Evolutionary conservation across 495 filamentous ascomycete genomes (phyloP).

Genomic region (Hyaloscypha variabilis): DNA sequence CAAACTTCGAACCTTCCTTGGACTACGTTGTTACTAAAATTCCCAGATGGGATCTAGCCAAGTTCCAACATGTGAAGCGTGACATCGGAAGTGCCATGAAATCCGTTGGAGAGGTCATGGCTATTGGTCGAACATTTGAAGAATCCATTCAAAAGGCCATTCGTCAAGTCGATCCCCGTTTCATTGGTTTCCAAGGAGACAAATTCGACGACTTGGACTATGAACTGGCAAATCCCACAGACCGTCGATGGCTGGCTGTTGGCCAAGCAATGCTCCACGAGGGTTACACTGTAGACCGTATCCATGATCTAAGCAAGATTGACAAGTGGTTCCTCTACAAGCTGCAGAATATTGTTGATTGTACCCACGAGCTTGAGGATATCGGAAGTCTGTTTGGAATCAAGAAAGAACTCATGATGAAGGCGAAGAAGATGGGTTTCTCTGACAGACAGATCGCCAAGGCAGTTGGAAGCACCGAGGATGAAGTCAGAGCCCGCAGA

Average conservation of each 20-base stretch:
- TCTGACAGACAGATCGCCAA: conserved; percentile 93
- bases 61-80: conserved; percentile 98
- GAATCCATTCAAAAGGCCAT: conserved; percentile 99
- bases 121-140: conserved; percentile 96
- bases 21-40: conserved; percentile 99
- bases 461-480: conserved; percentile 83
- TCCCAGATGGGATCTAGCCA: conserved; percentile 93
- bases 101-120: conserved; percentile 98
- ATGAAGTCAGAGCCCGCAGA: conserved; percentile 83
- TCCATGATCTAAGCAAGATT: conserved; percentile 95
- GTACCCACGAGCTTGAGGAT: conserved; percentile 81
- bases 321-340: conserved; percentile 98
- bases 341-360: conserved; percentile 93
- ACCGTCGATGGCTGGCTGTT: conserved; percentile 95
- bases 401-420: conserved; percentile 82
- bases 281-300: conserved; percentile 84
- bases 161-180: conserved; percentile 91
- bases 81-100: conserved; percentile 98
- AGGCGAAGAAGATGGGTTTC: conserved; percentile 97
- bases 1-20: conserved; percentile 96
- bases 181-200: conserved; percentile 91
- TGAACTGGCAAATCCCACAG: conserved; percentile 86
- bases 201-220: conserved; percentile 93
- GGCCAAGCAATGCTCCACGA: conserved; percentile 98
- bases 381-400: conserved; percentile 85